Evolutionary conservation across 75 land plant species (phyloP).

Genomic region (Cunninghamia lanceolata): DNA sequence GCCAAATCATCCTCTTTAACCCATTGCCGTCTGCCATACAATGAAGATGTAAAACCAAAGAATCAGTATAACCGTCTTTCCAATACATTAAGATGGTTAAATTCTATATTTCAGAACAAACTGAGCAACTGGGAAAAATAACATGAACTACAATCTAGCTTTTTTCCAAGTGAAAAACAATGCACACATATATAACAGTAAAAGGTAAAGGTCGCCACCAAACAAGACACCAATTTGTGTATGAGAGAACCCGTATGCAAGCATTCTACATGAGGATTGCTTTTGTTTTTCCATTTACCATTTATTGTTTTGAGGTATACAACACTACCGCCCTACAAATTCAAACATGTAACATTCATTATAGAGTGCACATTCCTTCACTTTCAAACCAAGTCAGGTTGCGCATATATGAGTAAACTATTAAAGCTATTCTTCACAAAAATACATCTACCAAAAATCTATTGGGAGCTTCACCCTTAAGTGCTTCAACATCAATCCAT

Average conservation of each 20-base stretch:
- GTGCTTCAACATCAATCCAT: no score
- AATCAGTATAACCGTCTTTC: background rate
- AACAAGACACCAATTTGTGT: no score
- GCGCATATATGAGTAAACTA: background rate
- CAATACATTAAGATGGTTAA: background rate
- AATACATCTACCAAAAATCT: background rate
- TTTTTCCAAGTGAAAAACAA: background rate
- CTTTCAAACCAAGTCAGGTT: no score
- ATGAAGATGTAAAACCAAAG: background rate
- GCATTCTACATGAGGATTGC: no score
- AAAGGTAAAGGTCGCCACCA: no score
- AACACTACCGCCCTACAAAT: no score
- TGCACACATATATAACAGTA: background rate
- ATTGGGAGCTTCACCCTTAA: background rate
- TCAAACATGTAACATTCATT: no score
- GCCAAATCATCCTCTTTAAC: conserved; percentile 98
- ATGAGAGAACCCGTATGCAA: no score
- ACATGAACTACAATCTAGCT: background rate
- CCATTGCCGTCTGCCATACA: conserved; percentile 75
- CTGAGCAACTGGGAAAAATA: background rate
- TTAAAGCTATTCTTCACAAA: background rate
- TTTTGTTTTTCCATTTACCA: no score
- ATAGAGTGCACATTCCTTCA: no score
- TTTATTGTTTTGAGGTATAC: no score
- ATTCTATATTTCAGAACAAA: background rate